Percentiles rank a stretch among this genome's conserved stretches.
Conservation (phyloP, 441 rosid species). For the Erysimum pusillum region DNA sequence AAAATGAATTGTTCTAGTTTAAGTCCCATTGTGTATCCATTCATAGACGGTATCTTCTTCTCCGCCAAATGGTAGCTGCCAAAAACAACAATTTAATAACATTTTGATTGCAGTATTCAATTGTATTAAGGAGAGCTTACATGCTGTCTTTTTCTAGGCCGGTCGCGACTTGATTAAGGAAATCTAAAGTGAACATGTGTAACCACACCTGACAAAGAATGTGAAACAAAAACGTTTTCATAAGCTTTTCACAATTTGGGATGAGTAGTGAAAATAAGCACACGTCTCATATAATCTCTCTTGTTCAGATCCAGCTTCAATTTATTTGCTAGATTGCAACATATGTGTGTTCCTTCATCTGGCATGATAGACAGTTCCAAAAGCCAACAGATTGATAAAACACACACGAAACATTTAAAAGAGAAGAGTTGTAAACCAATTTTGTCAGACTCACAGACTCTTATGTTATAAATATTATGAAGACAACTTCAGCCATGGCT, state of each 20-base stretch:
- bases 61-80: slow-evolving; percentile 98
- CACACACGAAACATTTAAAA: too few species aligned
- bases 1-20: slow-evolving; percentile 97
- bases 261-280: background rate
- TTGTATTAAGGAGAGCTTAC: slow-evolving; percentile 45
- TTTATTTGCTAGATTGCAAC: too few species aligned
- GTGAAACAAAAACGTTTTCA: background rate
- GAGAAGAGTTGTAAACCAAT: too few species aligned
- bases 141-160: slow-evolving; percentile 96
- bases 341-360: too few species aligned
- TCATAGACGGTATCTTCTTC: slow-evolving; percentile 92
- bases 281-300: too few species aligned
- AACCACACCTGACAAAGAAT: slow-evolving; percentile 78
- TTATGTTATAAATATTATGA: too few species aligned
- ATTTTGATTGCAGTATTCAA: background rate
- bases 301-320: too few species aligned
- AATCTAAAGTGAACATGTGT: slow-evolving; percentile 98
- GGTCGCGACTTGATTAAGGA: slow-evolving; percentile 93
- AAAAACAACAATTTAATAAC: background rate
- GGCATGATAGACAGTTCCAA: too few species aligned
- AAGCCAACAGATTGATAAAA: too few species aligned
- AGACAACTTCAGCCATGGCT: too few species aligned
- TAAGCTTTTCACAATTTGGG: background rate
- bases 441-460: too few species aligned
- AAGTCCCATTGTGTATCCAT: slow-evolving; percentile 77